Percentiles rank a stretch among this genome's conserved stretches.
These are phyloP conservation scores for Macroventuria anomochaeta DNA, from an alignment of 2,329 filamentous ascomycete genomes.

Conservation along the genomic window DNA sequence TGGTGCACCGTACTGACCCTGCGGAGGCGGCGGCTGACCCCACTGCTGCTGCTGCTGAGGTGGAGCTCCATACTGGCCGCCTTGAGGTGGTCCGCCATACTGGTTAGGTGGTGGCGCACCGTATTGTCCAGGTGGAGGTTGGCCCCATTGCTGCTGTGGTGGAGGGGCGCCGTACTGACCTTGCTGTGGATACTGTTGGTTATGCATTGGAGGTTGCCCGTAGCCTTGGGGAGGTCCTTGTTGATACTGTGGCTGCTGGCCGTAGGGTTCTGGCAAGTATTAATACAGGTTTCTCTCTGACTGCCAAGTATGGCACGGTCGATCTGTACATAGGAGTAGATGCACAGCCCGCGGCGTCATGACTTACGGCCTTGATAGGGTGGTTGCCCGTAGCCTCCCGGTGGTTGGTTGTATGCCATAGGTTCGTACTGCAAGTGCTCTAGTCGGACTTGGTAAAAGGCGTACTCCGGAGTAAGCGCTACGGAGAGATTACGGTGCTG, in stretches of 20 bases:
- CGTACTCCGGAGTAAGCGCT: slow-evolving; percentile 18
- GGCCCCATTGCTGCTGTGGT: slow-evolving; percentile 39
- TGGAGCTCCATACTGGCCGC: slow-evolving; percentile 37
- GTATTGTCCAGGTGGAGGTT: slow-evolving; percentile 37
- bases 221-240: slow-evolving; percentile 27
- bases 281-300: slow-evolving; percentile 20
- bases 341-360: slow-evolving; percentile 16
- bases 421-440: neutral
- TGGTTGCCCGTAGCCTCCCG: slow-evolving; percentile 35
- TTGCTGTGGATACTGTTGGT: slow-evolving; percentile 36
- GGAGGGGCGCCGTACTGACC: slow-evolving; percentile 46
- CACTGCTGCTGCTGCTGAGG: slow-evolving; percentile 34
- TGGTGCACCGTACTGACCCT: slow-evolving; percentile 32
- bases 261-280: slow-evolving; percentile 34
- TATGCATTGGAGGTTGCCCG: slow-evolving; percentile 45
- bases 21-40: slow-evolving; percentile 27
- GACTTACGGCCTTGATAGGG: slow-evolving; percentile 43
- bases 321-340: neutral
- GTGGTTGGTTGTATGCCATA: slow-evolving; percentile 35
- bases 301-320: slow-evolving; percentile 18
- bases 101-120: slow-evolving; percentile 46
- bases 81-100: slow-evolving; percentile 34
- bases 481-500: neutral
- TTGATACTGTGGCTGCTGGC: slow-evolving; percentile 33
- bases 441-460: slow-evolving; percentile 1